Conservation (phyloP, 2,329 filamentous ascomycete genomes). For the Thelonectria blattea region DNA sequence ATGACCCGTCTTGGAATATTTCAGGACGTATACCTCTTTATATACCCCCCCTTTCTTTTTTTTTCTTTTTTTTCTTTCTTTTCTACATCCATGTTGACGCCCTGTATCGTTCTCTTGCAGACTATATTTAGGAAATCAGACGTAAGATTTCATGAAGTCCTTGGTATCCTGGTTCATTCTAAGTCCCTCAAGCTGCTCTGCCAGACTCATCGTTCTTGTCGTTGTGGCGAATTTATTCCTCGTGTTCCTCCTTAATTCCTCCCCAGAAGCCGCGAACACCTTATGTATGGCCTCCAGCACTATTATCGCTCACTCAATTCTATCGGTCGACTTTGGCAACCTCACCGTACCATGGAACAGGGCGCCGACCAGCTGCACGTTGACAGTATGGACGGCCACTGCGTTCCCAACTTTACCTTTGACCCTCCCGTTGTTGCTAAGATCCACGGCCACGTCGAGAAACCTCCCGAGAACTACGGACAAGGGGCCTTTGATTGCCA, state of each 20-base stretch:
- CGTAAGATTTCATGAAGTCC: too few relatives aligned
- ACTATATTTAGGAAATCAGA: too few relatives aligned
- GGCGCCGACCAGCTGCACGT: conserved; percentile 94
- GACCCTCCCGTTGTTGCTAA: conserved; percentile 94
- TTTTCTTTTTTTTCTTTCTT: too few relatives aligned
- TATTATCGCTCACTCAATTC: conserved; percentile 97
- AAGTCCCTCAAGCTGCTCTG: too few relatives aligned
- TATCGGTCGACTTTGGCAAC: conserved; percentile 92
- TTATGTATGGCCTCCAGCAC: conserved; percentile 90
- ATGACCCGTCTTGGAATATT: too few relatives aligned
- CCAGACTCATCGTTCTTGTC: too few relatives aligned
- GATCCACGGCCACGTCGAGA: conserved; percentile 84
- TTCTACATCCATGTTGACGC: too few relatives aligned
- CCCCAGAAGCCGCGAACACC: conserved; percentile 49
- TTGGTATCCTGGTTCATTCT: too few relatives aligned
- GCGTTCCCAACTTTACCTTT: conserved; percentile 98
- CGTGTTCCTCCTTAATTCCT: not conserved
- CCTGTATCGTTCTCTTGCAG: too few relatives aligned
- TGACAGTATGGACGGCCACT: conserved; percentile 97
- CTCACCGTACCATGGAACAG: conserved; percentile 83
- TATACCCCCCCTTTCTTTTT: too few relatives aligned
- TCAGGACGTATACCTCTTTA: too few relatives aligned
- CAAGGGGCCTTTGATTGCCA: conserved; percentile 98
- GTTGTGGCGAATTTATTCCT: too few relatives aligned
- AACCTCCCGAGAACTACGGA: conserved; percentile 71